Conservation (phyloP, 2,329 filamentous ascomycete genomes). For the Fusarium illudens region DNA sequence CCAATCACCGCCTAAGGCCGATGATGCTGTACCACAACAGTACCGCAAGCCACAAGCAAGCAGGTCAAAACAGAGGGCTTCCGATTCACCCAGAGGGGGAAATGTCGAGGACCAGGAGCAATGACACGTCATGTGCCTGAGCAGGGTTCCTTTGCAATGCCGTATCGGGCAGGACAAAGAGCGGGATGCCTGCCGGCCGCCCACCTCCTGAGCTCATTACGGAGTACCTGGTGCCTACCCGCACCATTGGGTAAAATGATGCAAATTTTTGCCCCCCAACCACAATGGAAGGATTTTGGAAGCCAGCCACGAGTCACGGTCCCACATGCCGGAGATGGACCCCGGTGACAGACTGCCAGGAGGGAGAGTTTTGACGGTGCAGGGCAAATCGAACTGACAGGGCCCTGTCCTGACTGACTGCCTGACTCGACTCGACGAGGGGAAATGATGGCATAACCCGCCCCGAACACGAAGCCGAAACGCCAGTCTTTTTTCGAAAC, state of each 20-base stretch:
- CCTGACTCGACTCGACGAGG: constrained; percentile 9
- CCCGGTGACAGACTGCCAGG: constrained; percentile 13
- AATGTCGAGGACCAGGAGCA: constrained; percentile 6
- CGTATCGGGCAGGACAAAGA: constrained; percentile 35
- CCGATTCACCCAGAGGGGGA: neutral
- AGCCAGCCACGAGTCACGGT: constrained; percentile 26
- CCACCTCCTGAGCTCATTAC: constrained; percentile 23
- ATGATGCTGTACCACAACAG: constrained; percentile 5
- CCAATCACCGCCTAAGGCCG: constrained; percentile 44
- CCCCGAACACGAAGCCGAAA: constrained; percentile 30
- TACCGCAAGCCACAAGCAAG: neutral
- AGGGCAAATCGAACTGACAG: constrained; percentile 16
- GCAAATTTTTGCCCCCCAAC: constrained; percentile 41
- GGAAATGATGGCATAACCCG: constrained; percentile 11
- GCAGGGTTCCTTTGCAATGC: constrained; percentile 39
- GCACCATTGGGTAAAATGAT: constrained; percentile 40
- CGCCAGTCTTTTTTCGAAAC: neutral
- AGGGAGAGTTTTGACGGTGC: constrained; percentile 19
- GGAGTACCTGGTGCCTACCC: constrained; percentile 27
- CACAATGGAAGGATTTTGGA: constrained; percentile 41
- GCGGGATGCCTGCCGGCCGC: constrained; percentile 23
- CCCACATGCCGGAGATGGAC: constrained; percentile 33
- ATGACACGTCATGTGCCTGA: constrained; percentile 42
- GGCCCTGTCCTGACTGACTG: constrained; percentile 21
- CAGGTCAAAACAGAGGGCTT: constrained; percentile 7